A percentile compares a stretch with the other conserved stretches of the same genome.
phyloP scores from a whole-genome alignment of 305 asterid genomes.

The Fraxinus greggii region DNA sequence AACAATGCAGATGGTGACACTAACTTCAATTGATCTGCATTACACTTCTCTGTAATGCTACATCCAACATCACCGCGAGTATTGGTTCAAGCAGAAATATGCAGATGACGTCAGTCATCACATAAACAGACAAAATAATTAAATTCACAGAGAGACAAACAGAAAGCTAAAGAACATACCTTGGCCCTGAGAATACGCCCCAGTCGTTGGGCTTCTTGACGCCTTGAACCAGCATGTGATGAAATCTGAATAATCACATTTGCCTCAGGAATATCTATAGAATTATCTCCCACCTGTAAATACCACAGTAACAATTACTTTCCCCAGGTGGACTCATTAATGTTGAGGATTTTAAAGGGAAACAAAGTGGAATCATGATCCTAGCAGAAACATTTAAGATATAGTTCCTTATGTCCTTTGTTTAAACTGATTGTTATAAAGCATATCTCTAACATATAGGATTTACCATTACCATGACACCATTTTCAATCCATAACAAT shows the following conservation, averaged over 20 bases:
- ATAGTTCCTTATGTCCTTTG: not conserved
- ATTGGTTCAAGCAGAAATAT: not conserved
- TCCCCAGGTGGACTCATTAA: not conserved
- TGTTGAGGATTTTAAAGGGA: not conserved
- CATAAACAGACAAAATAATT: not conserved
- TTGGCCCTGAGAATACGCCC: constrained; percentile 99
- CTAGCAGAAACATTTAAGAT: not conserved
- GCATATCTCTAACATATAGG: not conserved
- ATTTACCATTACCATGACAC: not conserved
- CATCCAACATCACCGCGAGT: not conserved
- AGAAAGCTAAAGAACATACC: constrained; percentile 36
- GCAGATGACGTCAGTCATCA: not conserved
- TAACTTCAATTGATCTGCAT: not conserved
- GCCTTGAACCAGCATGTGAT: constrained; percentile 99
- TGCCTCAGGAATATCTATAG: constrained; percentile 99
- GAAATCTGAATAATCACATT: constrained; percentile 95
- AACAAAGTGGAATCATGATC: not conserved
- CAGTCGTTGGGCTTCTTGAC: constrained; percentile 98
- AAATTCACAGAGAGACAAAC: not conserved
- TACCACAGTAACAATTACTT: constrained; percentile 17
- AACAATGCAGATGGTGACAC: not conserved
- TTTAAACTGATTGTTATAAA: not conserved
- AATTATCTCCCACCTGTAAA: constrained; percentile 93
- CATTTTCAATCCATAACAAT: not conserved
- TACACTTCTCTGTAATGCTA: not conserved